These are phyloP conservation scores for Yueomyces sinensis DNA, from an alignment of 805 yeast species.

Conservation along the genomic window DNA sequence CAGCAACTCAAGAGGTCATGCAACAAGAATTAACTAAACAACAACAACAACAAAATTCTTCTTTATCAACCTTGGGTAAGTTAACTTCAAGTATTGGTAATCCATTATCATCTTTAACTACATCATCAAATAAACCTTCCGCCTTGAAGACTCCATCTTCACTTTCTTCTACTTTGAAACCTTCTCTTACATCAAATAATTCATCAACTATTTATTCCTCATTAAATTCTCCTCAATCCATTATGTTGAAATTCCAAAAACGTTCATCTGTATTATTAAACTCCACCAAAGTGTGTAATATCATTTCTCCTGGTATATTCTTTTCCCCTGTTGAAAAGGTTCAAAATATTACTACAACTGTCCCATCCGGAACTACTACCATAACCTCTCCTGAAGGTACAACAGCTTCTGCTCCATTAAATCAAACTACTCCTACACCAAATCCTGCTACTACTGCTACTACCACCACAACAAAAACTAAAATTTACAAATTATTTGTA, in stretches of 20 bases:
- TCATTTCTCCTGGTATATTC: conserved; percentile 80
- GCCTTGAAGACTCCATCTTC: too few species aligned
- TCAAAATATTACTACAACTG: conserved; percentile 9
- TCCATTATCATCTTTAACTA: too few species aligned
- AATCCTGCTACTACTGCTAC: background rate
- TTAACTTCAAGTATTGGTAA: too few species aligned
- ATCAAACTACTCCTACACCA: background rate
- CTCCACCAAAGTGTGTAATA: conserved; percentile 42
- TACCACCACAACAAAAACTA: too few species aligned
- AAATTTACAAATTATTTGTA: conserved; percentile 47
- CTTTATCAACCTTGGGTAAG: too few species aligned
- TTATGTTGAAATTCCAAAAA: conserved; percentile 36
- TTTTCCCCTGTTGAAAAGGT: conserved; percentile 42
- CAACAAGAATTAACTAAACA: conserved; percentile 26
- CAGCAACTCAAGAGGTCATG: conserved; percentile 19
- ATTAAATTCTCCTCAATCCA: conserved; percentile 19
- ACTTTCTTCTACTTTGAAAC: too few species aligned
- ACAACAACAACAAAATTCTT: conserved; percentile 25
- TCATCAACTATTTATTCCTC: conserved; percentile 14
- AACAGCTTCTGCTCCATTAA: conserved; percentile 8
- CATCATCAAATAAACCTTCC: too few species aligned
- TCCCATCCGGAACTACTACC: conserved; percentile 1
- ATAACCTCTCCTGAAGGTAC: conserved; percentile 16
- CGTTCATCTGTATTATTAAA: conserved; percentile 41
- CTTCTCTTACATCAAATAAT: too few species aligned